phyloP scores from a whole-genome alignment of 305 asterid species.

The Striga hermonthica region DNA sequence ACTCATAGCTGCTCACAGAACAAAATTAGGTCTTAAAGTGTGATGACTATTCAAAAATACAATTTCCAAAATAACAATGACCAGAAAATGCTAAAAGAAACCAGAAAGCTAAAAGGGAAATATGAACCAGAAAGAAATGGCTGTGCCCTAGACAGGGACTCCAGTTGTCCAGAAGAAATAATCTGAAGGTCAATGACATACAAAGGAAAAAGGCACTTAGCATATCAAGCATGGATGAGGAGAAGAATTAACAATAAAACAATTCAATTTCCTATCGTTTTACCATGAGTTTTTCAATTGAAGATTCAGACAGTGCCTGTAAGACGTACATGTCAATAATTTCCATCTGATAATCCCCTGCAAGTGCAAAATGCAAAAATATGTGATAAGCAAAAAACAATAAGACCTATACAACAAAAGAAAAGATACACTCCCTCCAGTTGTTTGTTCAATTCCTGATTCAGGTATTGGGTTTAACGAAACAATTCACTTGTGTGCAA shows the following conservation, averaged over 20 bases:
- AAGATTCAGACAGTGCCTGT: constrained; percentile 54
- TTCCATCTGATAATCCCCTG: constrained; percentile 58
- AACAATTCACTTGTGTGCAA: no score
- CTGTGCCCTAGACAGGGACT: constrained; percentile 56
- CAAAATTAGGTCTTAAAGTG: constrained; percentile 28
- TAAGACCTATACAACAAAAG: background rate
- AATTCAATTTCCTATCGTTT: constrained; percentile 5
- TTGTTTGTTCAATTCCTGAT: no score
- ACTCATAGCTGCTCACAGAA: constrained; percentile 71
- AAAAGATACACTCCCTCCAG: no score
- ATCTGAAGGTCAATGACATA: constrained; percentile 49
- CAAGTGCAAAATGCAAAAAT: constrained; percentile 30
- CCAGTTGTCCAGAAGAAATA: constrained; percentile 71
- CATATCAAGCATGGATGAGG: constrained; percentile 31
- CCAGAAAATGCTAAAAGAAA: constrained; percentile 29
- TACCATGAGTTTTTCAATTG: constrained; percentile 69
- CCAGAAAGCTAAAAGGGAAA: constrained; percentile 25
- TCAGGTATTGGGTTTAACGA: no score
- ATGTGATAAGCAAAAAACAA: constrained; percentile 11
- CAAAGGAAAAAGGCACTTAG: constrained; percentile 31
- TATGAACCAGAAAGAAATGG: constrained; percentile 78
- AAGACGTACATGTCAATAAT: constrained; percentile 59
- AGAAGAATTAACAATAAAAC: constrained; percentile 17
- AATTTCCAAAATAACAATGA: constrained; percentile 17
- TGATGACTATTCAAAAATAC: constrained; percentile 13